These are phyloP conservation scores for Monosporascus sp. DNA, from an alignment of 2,329 filamentous ascomycete species.

Conservation along the genomic window DNA sequence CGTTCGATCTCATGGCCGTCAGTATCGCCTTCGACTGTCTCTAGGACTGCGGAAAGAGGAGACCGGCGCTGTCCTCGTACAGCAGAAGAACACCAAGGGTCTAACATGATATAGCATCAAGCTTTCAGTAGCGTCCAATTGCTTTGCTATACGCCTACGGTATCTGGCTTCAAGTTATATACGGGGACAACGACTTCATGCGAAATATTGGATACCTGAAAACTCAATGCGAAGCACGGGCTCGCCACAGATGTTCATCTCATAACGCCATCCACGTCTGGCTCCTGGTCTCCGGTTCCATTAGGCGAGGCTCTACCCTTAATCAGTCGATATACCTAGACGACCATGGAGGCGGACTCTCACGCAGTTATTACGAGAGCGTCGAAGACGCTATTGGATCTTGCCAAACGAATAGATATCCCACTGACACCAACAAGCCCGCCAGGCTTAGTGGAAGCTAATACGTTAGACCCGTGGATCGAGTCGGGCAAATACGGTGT, in stretches of 20 bases:
- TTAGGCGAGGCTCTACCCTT: neutral
- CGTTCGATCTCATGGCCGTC: neutral
- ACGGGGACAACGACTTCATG: neutral
- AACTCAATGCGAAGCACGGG: neutral
- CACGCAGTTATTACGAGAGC: slow-evolving; percentile 30
- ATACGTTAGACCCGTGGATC: slow-evolving; percentile 71
- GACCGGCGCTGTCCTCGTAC: neutral
- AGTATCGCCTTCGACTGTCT: neutral
- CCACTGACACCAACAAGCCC: slow-evolving; percentile 56
- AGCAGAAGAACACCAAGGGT: neutral
- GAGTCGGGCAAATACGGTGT: slow-evolving; percentile 80
- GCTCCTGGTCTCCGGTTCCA: neutral
- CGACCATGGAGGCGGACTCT: slow-evolving; percentile 36
- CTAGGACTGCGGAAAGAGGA: neutral
- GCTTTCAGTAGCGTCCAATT: no score
- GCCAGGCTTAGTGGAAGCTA: slow-evolving; percentile 56
- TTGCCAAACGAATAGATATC: slow-evolving; percentile 55
- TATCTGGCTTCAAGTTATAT: neutral
- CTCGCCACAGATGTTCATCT: neutral
- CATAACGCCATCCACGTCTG: slow-evolving; percentile 1
- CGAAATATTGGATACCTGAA: neutral
- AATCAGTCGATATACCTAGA: slow-evolving; percentile 5
- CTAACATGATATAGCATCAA: neutral
- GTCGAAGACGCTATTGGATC: slow-evolving; percentile 29
- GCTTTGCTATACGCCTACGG: neutral